Evolutionary conservation across 1,284 basidiomycete species (phyloP).

Genomic region (Papiliotrema terrestris): DNA sequence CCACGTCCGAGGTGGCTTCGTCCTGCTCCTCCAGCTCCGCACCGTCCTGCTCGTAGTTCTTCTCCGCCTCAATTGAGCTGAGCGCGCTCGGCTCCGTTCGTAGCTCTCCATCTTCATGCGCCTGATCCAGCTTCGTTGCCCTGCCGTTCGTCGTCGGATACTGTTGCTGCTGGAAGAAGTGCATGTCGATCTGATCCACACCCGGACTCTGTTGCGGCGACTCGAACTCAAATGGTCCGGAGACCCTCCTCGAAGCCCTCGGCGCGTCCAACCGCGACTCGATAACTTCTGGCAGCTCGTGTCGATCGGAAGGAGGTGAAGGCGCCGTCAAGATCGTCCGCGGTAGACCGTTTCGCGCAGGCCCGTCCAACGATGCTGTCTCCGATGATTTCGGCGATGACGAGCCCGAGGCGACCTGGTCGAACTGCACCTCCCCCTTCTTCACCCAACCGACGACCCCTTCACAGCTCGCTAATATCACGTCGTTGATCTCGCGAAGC

Average conservation of each 20-base stretch:
- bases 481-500: conserved; percentile 65
- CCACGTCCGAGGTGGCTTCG: background rate
- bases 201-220: conserved; percentile 18
- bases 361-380: background rate
- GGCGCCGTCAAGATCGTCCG: conserved; percentile 18
- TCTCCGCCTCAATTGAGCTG: no score
- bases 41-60: no score
- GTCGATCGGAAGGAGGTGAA: conserved; percentile 16
- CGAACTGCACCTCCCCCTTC: conserved; percentile 63
- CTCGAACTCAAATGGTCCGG: conserved; percentile 37
- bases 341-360: conserved; percentile 2
- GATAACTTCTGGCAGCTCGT: background rate
- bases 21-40: background rate
- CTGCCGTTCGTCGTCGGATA: background rate
- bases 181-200: conserved; percentile 1
- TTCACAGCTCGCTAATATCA: conserved; percentile 72
- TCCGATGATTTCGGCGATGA: no score
- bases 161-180: conserved; percentile 2
- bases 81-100: no score
- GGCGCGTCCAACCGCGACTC: background rate
- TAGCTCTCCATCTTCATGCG: no score
- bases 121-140: background rate
- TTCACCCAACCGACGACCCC: conserved; percentile 82
- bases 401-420: conserved; percentile 9
- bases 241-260: conserved; percentile 14